Evolutionary conservation across 495 filamentous ascomycete species (phyloP), one percentile per base, ranked within the genome.

Genomic region (Xylaria curta): DNA sequence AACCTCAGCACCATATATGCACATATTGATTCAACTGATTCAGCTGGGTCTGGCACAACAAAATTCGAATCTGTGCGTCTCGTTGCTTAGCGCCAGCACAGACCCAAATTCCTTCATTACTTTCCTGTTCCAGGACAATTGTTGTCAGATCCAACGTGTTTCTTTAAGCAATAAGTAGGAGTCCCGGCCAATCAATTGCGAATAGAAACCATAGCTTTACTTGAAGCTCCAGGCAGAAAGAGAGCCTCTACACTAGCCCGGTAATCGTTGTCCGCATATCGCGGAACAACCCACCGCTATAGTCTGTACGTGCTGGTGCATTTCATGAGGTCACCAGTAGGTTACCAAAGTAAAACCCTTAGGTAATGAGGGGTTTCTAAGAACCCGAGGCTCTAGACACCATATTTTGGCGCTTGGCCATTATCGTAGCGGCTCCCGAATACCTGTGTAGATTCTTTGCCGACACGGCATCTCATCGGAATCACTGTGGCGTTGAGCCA

Each of bases 281-380:
- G 8, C 15, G 17, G 38, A 44, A 44, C 38, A 28, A 17, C n/a
- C 33, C 38, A 63, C 9, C 26, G 26, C 38, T 62, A n/a, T n/a
- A n/a, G n/a, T n/a, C n/a, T 62, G 17, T 40, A 17, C 42, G 58
- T 38, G 21, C 38, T 24, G 13, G 8, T 26, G 17, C 4, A 15
- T 38, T 36, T n/a, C 36, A 62, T 62, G 36, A 62, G 9, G 59
- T 62, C 59, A 42, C 58, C 28, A 26, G 58, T 31, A 21, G 47
- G 47, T 31, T 51, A 21, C 47, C 21, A 7, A 26, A 26, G 21
- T 21, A 26, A 10, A 42, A n/a, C n/a, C 38, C 10, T 42, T 42
- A 42, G 38, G 38, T 40, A 31, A 56, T 31, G 53, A 56, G 51
- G 21, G 51, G 24, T 6, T 13, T 26, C 3, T 26, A 59, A n/a